Conservation (phyloP, 768 basidiomycete species). For the Cyclocybe aegerita region DNA sequence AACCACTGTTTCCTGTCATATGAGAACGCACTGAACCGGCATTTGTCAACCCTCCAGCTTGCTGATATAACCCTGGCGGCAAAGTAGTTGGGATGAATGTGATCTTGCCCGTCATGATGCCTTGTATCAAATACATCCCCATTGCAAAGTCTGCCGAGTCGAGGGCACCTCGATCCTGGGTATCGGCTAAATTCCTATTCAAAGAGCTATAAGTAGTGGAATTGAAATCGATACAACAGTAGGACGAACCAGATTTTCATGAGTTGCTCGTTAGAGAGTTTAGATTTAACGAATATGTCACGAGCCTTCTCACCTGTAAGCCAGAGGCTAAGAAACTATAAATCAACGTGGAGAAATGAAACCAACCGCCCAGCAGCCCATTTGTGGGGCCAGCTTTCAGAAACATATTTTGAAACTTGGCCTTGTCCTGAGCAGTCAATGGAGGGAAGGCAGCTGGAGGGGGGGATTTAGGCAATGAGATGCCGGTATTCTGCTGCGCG, state of each 20-base stretch:
- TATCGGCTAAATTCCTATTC: slow-evolving; percentile 89
- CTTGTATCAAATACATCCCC: slow-evolving; percentile 96
- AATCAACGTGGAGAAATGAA: background rate
- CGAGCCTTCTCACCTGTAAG: slow-evolving; percentile 81
- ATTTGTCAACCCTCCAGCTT: slow-evolving; percentile 51
- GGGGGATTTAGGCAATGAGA: slow-evolving; percentile 64
- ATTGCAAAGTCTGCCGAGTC: slow-evolving; percentile 92
- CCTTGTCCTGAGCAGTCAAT: slow-evolving; percentile 75
- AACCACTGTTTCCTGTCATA: slow-evolving; percentile 59
- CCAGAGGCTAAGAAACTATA: background rate
- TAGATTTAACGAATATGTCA: slow-evolving; percentile 89
- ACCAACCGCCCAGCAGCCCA: slow-evolving; percentile 75
- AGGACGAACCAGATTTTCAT: slow-evolving; percentile 84
- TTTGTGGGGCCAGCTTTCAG: slow-evolving; percentile 65
- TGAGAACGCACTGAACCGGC: slow-evolving; percentile 46
- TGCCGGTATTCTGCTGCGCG: slow-evolving; percentile 58
- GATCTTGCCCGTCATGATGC: slow-evolving; percentile 79
- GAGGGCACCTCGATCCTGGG: slow-evolving; percentile 84
- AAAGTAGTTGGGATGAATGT: slow-evolving; percentile 70
- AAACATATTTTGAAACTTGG: slow-evolving; percentile 84
- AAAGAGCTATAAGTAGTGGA: slow-evolving; percentile 6
- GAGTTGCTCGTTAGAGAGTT: slow-evolving; percentile 81
- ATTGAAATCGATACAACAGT: background rate
- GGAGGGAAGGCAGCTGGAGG: slow-evolving; percentile 59
- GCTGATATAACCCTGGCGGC: slow-evolving; percentile 84